phyloP scores from a whole-genome alignment of 1,284 basidiomycete species.

The Cryptococcus sp. region DNA sequence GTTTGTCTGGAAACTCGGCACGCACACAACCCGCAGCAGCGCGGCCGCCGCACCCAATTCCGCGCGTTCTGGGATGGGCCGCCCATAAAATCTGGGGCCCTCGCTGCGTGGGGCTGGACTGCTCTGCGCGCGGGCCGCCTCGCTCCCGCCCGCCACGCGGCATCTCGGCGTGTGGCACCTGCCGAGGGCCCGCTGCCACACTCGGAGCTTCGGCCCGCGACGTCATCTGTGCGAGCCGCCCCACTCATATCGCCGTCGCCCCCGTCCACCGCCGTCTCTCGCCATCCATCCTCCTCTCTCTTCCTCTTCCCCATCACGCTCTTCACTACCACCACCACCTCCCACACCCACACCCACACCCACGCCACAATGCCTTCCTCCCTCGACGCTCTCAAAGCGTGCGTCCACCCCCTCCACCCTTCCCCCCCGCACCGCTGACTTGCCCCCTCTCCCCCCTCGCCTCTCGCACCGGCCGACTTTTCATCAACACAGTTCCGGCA shows the following conservation, averaged over 20 bases:
- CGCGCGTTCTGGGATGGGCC: too few species aligned
- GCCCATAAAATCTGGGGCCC: too few species aligned
- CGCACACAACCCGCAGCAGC: too few species aligned
- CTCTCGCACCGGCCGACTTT: constrained; percentile 6
- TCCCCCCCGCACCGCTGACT: background rate
- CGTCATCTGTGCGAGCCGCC: background rate
- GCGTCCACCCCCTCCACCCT: constrained; percentile 2
- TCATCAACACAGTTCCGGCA: constrained; percentile 61
- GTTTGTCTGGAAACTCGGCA: too few species aligned
- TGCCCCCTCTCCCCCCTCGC: background rate
- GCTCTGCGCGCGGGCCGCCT: too few species aligned
- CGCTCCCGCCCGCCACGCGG: too few species aligned
- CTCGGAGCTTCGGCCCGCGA: constrained; percentile 2
- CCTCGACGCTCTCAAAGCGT: constrained; percentile 61
- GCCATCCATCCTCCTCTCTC: constrained; percentile 1
- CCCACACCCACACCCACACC: constrained; percentile 61
- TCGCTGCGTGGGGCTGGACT: too few species aligned
- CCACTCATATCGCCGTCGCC: background rate
- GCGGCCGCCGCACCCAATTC: too few species aligned
- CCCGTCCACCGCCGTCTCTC: background rate
- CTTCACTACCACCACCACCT: constrained; percentile 8
- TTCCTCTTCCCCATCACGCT: too few species aligned
- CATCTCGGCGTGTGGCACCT: too few species aligned
- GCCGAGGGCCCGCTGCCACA: constrained; percentile 8
- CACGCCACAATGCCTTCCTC: constrained; percentile 67